phyloP scores from a whole-genome alignment of 805 yeast species.

The Saturnispora sanitii region DNA sequence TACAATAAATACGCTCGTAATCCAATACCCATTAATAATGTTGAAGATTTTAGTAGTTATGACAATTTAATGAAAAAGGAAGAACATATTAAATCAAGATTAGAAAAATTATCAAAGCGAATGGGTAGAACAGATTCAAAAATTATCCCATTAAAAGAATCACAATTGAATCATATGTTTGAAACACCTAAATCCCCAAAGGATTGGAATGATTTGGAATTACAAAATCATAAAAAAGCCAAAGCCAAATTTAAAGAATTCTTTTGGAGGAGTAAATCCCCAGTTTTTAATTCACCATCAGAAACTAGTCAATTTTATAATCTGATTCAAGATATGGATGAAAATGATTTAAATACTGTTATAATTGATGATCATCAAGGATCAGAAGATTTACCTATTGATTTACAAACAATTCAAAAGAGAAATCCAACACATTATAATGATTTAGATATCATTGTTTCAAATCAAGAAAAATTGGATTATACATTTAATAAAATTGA shows the following conservation, averaged over 20 bases:
- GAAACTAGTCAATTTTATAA: constrained; percentile 6
- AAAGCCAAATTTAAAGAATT: constrained; percentile 6
- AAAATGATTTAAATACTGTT: constrained; percentile 14
- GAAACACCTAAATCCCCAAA: constrained; percentile 8
- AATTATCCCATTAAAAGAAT: constrained; percentile 17
- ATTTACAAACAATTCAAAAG: constrained; percentile 16
- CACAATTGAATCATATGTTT: constrained; percentile 17
- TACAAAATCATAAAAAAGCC: constrained; percentile 4
- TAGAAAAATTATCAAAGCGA: constrained; percentile 11
- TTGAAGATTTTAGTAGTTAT: constrained; percentile 25
- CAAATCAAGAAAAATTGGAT: constrained; percentile 24
- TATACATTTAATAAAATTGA: constrained; percentile 20
- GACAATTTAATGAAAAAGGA: constrained; percentile 20
- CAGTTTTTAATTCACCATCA: background rate
- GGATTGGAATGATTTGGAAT: constrained; percentile 10
- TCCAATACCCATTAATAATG: background rate
- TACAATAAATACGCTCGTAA: constrained; percentile 15
- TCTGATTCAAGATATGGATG: constrained; percentile 2
- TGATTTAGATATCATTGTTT: constrained; percentile 23
- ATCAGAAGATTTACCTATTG: constrained; percentile 23
- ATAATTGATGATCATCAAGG: constrained; percentile 25
- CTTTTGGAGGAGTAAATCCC: background rate
- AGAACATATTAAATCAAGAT: constrained; percentile 17
- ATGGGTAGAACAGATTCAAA: constrained; percentile 8
- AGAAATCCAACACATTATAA: constrained; percentile 2